A percentile compares a stretch with the other conserved stretches of the same genome.
Evolutionary conservation across 2,329 filamentous ascomycete species (phyloP).

Genomic region (Clarireedia hainanense): DNA sequence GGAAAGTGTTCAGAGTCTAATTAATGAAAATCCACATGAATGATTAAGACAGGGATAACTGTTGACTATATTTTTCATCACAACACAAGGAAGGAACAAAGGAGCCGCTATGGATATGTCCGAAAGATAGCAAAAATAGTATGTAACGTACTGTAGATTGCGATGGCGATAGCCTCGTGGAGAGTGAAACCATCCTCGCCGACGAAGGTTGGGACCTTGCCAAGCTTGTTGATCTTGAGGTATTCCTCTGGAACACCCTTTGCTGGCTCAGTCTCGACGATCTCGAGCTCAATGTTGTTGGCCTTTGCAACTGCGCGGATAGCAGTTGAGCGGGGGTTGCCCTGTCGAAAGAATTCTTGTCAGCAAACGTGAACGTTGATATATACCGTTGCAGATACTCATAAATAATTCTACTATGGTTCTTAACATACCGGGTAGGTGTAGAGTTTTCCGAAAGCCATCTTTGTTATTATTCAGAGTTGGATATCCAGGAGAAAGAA

Average conservation of each 20-base stretch:
- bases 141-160: conserved; percentile 78
- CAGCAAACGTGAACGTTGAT: not conserved
- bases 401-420: not conserved
- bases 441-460: conserved; percentile 99
- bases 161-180: conserved; percentile 86
- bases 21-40: conserved; percentile 67
- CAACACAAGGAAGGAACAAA: conserved; percentile 16
- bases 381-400: not conserved
- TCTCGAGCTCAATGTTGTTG: conserved; percentile 87
- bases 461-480: conserved; percentile 33
- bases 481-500: conserved; percentile 7
- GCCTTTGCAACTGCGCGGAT: conserved; percentile 94
- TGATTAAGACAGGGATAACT: conserved; percentile 99
- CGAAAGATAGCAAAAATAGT: not conserved
- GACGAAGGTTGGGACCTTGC: conserved; percentile 88
- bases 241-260: conserved; percentile 67
- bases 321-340: conserved; percentile 81
- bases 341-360: conserved; percentile 42
- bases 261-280: conserved; percentile 61
- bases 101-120: conserved; percentile 9
- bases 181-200: conserved; percentile 87
- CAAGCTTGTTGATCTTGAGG: conserved; percentile 75
- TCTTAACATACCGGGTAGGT: conserved; percentile 58
- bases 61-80: conserved; percentile 53
- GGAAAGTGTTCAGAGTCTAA: conserved; percentile 68